These are phyloP conservation scores for Microthyrium microscopicum DNA, from an alignment of 2,329 filamentous ascomycete species.

Conservation along the genomic window DNA sequence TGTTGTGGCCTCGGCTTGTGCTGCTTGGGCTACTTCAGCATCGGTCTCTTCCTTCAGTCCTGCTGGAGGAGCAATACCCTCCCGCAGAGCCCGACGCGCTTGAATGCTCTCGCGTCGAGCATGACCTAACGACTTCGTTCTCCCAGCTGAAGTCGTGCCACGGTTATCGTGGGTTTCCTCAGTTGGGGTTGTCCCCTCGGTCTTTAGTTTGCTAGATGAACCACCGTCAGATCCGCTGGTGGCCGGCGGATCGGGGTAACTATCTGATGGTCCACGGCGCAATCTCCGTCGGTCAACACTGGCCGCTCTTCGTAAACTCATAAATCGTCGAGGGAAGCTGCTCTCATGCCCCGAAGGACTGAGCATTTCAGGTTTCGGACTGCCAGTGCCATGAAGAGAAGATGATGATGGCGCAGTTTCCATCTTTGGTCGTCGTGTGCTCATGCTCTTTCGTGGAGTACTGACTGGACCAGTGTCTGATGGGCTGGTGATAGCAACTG, in stretches of 20 bases:
- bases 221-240: conserved; percentile 63
- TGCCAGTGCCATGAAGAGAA: conserved; percentile 39
- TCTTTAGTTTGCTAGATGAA: not conserved
- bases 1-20: conserved; percentile 29
- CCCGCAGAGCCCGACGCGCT: conserved; percentile 49
- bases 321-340: conserved; percentile 29
- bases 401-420: conserved; percentile 31
- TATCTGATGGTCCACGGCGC: conserved; percentile 36
- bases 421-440: conserved; percentile 47
- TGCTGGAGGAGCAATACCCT: conserved; percentile 34
- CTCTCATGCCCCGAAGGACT: conserved; percentile 52
- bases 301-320: conserved; percentile 66
- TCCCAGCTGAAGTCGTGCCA: conserved; percentile 32
- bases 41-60: conserved; percentile 73
- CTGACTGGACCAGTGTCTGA: conserved; percentile 38
- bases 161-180: conserved; percentile 29
- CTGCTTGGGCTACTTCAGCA: conserved; percentile 45
- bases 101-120: conserved; percentile 85
- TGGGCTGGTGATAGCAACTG: conserved; percentile 66
- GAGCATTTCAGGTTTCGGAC: conserved; percentile 59
- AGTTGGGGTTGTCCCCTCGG: not conserved
- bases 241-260: conserved; percentile 46
- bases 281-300: conserved; percentile 47
- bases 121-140: conserved; percentile 79
- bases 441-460: conserved; percentile 72